Base-by-base conservation (phyloP, 176 grass and related monocot species). In the Ensete ventricosum region DNA sequence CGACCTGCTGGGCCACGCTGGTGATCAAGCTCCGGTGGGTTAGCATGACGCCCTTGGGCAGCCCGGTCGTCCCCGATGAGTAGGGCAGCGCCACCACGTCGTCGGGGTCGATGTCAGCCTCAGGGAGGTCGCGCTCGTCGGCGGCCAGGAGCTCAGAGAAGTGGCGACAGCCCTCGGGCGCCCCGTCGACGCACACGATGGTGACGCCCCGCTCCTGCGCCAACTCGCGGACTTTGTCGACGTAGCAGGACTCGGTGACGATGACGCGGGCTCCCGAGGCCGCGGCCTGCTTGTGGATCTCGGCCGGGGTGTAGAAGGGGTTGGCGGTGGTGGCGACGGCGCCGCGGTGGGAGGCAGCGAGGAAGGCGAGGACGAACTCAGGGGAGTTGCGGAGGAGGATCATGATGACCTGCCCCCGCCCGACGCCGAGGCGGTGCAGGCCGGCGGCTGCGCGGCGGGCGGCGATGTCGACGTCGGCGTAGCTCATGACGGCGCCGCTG, bases 21-120 rank as follows among this genome's bases (percentile, higher is more conserved):
- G 93, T 96, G 83, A 92, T 87, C 68, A 96, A 79, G 86, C 89
- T 96, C 76, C 87, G 93, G 81, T 96, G 93, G 9, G 93, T 96
- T 76, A 96, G 89, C 93, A 96, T 96, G 71, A 96, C 93, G 54
- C 93, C 93, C 78, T 96, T 96, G 48, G 93, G 93, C 5, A 96
- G 11, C 3, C 93, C 93, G 0, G 89, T 96, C 68, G 93, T 96
- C 53, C 93, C 93, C 53, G 93, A 96, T 10, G 93, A 96, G 80
- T 92, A 96, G 0, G 87, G 93, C 53, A 96, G 86, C 50, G 93
- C 93, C 29, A 92, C 93, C 9, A 96, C 89, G 57, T 96, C 93
- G 75, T 92, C 79, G 11, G 87, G 80, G 65, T 77, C 70, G 8
- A 96, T 88, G 81, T 54, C 66, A 29, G 80, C 87, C 78, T 92